Evolutionary conservation across 352 stramenopile genomes (phyloP).

Genomic region (Phytophthora lateralis): DNA sequence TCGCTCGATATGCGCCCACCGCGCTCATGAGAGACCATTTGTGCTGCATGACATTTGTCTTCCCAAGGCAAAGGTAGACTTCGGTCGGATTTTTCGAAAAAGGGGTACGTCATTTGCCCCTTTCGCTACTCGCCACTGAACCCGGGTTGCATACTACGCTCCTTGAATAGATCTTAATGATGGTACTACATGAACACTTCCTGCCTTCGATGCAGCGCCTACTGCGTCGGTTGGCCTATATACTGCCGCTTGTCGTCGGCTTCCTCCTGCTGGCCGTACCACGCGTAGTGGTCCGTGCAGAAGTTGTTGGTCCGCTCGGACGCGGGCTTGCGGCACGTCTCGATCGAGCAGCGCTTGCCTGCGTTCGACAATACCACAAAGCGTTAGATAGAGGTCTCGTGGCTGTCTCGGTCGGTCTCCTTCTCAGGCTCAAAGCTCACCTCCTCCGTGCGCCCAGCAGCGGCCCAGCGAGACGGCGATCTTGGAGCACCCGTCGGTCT

Average conservation of each 20-base stretch:
- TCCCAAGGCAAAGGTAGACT: not conserved
- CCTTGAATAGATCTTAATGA: not conserved
- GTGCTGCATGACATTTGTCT: not conserved
- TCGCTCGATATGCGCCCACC: not conserved
- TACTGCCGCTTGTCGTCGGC: slow-evolving; percentile 3
- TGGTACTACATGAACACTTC: slow-evolving; percentile 5
- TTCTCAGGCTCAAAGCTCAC: slow-evolving; percentile 3
- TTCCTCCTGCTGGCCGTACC: slow-evolving; percentile 23
- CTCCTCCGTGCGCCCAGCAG: slow-evolving; percentile 41
- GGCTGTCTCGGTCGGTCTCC: no score
- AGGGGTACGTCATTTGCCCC: slow-evolving; percentile 8
- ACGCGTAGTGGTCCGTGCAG: slow-evolving; percentile 46
- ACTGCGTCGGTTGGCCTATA: slow-evolving; percentile 15
- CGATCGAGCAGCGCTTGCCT: slow-evolving; percentile 39
- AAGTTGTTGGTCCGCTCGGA: slow-evolving; percentile 55
- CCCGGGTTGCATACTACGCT: not conserved
- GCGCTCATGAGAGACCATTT: not conserved
- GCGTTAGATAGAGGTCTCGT: not conserved
- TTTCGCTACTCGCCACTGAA: not conserved
- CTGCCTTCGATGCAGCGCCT: not conserved
- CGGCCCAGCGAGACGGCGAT: slow-evolving; percentile 42
- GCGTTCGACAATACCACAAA: slow-evolving; percentile 4
- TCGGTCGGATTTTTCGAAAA: slow-evolving; percentile 2
- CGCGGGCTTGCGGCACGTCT: slow-evolving; percentile 40
- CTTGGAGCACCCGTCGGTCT: slow-evolving; percentile 46